Base-by-base conservation (phyloP, 345 rosid genomes). In the Rhodamnia argentea region DNA sequence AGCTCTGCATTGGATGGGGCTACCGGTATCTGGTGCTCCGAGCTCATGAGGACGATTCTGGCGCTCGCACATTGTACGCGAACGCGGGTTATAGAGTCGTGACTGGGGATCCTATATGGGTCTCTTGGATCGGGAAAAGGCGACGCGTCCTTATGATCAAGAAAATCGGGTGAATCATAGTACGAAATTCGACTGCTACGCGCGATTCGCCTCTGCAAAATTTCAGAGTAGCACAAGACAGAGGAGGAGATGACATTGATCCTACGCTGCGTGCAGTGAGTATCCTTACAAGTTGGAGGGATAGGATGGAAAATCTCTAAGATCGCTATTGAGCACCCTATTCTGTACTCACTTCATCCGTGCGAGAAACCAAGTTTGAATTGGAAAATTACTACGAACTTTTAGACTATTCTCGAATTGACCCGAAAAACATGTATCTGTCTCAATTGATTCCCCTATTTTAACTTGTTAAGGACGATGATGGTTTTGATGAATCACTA, bases 41-140 rank as follows among this genome's bases (percentile, higher is more conserved):
- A 85, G 98, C 94, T 74, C 95, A 95, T 5, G 98, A 94, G 90
- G 98, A 97, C 83, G 98, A 96, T 51, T 24, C 87, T 22, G 98
- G 94, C 20, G 98, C 99, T 83, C 91, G 92, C 16, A 91, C 82
- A 32, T 50, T 95, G 85, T 97, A 96, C 84, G 51, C 93, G 1
- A 95, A 93, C n/a, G 97, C 96, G 0, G 99, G 99, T 37, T 96
- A 97, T 88, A 82, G 6, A 29, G 93, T 93, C 3, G 91, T 91
- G 70, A 92, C 94, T 1, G 76, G 89, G 23, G 98, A 97, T 83
- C 96, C 96, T 0, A 90, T 76, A 1, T 97, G 98, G 98, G 15
- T 92, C 44, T 85, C 94, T 82, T 95, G 94, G 98, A 92, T 96
- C 0, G 99, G 99, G 20, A 91, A 92, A 88, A 93, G 91, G 87